Evolutionary conservation across 495 filamentous ascomycete species (phyloP).

Genomic region (Xylaria palmicola): DNA sequence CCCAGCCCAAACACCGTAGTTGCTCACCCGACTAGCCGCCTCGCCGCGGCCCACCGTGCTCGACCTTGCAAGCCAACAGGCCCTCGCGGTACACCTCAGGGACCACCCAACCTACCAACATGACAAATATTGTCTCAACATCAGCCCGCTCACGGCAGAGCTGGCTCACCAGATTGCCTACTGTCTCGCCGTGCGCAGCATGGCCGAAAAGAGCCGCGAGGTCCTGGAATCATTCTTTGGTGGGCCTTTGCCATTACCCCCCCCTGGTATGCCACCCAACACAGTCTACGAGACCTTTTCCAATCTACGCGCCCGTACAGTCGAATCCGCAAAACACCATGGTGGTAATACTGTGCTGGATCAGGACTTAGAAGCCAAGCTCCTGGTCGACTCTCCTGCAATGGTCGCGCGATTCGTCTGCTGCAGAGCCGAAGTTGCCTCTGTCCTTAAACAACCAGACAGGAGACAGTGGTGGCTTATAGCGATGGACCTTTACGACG

Average conservation of each 20-base stretch:
- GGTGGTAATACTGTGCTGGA: neutral
- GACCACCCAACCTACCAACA: neutral
- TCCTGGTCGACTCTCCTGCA: neutral
- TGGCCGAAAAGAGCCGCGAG: neutral
- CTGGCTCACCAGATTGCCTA: neutral
- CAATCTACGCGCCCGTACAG: neutral
- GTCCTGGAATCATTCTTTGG: conserved; percentile 1
- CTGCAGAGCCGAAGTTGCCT: neutral
- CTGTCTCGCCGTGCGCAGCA: neutral
- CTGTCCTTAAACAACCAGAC: neutral
- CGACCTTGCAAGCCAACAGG: neutral
- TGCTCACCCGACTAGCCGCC: neutral
- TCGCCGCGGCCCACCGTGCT: neutral
- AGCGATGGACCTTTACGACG: conserved; percentile 7
- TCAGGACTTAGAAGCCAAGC: neutral
- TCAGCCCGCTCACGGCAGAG: neutral
- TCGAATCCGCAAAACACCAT: neutral
- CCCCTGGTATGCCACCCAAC: neutral
- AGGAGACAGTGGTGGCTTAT: neutral
- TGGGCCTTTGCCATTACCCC: neutral
- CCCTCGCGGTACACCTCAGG: neutral
- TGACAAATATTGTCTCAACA: neutral
- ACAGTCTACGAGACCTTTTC: neutral
- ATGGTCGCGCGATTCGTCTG: neutral
- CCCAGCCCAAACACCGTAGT: neutral